A percentile compares a stretch with the other conserved stretches of the same genome.
Conservation (phyloP, 2,329 filamentous ascomycete genomes). For the Rugonectria rugulosa region DNA sequence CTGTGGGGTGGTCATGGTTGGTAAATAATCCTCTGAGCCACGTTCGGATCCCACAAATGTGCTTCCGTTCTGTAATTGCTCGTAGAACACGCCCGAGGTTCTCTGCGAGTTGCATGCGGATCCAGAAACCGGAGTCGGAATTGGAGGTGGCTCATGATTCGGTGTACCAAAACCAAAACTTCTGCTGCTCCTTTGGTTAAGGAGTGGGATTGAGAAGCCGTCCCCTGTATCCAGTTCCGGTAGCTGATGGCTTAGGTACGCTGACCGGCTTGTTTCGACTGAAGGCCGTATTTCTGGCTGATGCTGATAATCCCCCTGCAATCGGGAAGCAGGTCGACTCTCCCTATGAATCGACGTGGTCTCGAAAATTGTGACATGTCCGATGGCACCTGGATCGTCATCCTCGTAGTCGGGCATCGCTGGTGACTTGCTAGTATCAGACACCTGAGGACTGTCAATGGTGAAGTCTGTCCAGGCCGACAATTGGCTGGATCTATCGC, state of each 20-base stretch:
- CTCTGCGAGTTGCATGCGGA: constrained; percentile 51
- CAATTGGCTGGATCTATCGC: constrained; percentile 60
- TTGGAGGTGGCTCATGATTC: constrained; percentile 59
- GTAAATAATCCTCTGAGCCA: constrained; percentile 55
- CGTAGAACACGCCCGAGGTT: constrained; percentile 51
- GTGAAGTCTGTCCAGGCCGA: constrained; percentile 70
- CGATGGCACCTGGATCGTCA: constrained; percentile 39
- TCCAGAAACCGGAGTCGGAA: constrained; percentile 50
- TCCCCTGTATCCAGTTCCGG: constrained; percentile 60
- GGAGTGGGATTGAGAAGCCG: constrained; percentile 58
- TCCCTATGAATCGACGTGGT: constrained; percentile 40
- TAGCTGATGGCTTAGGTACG: constrained; percentile 49
- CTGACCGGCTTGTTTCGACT: constrained; percentile 38
- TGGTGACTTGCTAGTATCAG: constrained; percentile 41
- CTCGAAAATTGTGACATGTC: constrained; percentile 45
- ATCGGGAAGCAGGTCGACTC: constrained; percentile 29
- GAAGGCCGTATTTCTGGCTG: constrained; percentile 34
- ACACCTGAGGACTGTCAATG: constrained; percentile 59
- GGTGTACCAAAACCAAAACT: constrained; percentile 48
- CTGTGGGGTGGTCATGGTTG: constrained; percentile 52
- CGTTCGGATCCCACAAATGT: constrained; percentile 54
- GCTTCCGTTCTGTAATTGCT: constrained; percentile 48
- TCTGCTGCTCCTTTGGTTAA: constrained; percentile 44
- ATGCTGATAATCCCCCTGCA: constrained; percentile 31
- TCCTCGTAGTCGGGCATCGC: constrained; percentile 37